Evolutionary conservation across 176 grass and related monocot genomes (phyloP).

Genomic region (Pontederia crassipes): DNA sequence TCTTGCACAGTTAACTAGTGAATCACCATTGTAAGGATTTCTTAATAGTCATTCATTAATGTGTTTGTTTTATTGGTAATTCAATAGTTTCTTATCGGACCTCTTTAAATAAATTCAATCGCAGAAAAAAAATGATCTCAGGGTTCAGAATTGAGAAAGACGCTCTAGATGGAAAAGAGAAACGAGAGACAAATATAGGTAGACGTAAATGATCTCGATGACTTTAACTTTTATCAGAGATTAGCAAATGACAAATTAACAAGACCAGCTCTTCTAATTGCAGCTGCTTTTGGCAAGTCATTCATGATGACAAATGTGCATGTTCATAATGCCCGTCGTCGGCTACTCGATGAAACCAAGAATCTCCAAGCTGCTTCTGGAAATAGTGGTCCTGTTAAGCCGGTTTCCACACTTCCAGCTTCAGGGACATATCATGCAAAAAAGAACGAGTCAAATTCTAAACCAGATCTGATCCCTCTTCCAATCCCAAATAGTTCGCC

Average conservation of each 20-base stretch:
- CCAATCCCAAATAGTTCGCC: slow-evolving; percentile 5
- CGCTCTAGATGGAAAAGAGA: neutral
- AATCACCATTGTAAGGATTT: neutral
- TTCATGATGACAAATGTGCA: slow-evolving; percentile 32
- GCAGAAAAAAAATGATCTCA: neutral
- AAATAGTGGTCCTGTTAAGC: slow-evolving; percentile 19
- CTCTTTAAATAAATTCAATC: neutral
- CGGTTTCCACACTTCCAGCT: slow-evolving; percentile 36
- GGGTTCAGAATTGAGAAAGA: neutral
- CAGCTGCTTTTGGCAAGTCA: slow-evolving; percentile 30
- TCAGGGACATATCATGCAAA: slow-evolving; percentile 63
- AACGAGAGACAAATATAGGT: neutral
- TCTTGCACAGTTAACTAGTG: neutral
- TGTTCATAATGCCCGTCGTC: slow-evolving; percentile 33
- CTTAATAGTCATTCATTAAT: neutral
- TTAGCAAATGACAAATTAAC: neutral
- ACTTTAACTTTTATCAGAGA: neutral
- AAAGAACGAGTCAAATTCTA: slow-evolving; percentile 18
- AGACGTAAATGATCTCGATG: neutral
- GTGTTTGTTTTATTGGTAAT: neutral
- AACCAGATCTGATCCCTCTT: slow-evolving; percentile 2
- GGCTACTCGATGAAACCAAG: slow-evolving; percentile 42
- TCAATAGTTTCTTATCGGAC: neutral
- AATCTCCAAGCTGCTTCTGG: slow-evolving; percentile 68
- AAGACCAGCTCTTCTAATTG: slow-evolving; percentile 3